Percentiles rank a stretch among this genome's conserved stretches.
Conservation (phyloP, 345 rosid species). For the Aethionema arabicum region DNA sequence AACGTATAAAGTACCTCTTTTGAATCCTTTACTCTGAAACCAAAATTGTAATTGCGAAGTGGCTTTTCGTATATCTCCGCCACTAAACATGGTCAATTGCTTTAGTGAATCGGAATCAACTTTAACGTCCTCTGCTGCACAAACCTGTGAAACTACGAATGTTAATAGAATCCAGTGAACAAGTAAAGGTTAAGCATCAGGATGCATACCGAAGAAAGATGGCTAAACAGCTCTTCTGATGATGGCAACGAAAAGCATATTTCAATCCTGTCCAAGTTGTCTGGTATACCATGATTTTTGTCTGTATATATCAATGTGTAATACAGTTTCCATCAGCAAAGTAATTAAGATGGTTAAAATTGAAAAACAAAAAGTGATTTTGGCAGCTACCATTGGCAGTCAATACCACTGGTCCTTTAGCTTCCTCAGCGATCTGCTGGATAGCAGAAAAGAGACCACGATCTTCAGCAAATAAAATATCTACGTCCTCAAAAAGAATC, state of each 20-base stretch:
- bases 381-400: constrained; percentile 73
- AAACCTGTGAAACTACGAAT: constrained; percentile 49
- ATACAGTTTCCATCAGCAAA: constrained; percentile 18
- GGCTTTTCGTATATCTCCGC: constrained; percentile 76
- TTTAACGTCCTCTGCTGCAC: constrained; percentile 62
- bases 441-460: constrained; percentile 85
- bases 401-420: constrained; percentile 84
- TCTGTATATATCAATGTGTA: constrained; percentile 47
- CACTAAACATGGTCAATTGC: constrained; percentile 51
- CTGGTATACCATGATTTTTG: constrained; percentile 63
- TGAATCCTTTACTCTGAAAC: constrained; percentile 65
- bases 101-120: constrained; percentile 54
- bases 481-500: constrained; percentile 94
- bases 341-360: constrained; percentile 2
- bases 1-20: constrained; percentile 49
- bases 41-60: constrained; percentile 85
- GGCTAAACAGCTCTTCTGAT: constrained; percentile 55
- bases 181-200: constrained; percentile 18
- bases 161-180: constrained; percentile 26
- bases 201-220: constrained; percentile 50
- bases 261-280: constrained; percentile 62
- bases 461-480: constrained; percentile 77
- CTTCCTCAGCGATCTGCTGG: constrained; percentile 82
- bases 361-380: constrained; percentile 9
- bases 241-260: constrained; percentile 58